Evolutionary conservation across 352 stramenopile genomes (phyloP), one percentile per base, ranked within the genome.

Genomic region (Pythium volutum): DNA sequence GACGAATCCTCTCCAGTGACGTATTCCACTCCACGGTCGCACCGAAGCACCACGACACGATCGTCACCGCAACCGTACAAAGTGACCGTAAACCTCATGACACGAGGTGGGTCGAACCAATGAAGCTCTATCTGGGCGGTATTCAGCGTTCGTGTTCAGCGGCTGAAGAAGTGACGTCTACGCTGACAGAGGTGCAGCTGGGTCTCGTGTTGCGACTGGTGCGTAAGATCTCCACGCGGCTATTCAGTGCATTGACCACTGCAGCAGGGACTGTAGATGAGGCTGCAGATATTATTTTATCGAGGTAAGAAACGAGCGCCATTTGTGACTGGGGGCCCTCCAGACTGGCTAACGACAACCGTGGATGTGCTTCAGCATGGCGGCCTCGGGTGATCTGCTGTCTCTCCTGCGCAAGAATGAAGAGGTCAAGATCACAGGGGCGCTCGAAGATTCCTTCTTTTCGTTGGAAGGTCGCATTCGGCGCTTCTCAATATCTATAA

Each of bases 391-490:
- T 25, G 50, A 66, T 20, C 12, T 66, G 3, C 39, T 66, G 16
- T 34, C 31, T 8, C 31, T 11, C 10, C 4, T 66, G 22, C 59
- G 59, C 23, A 38, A 33, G 12, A 34, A 26, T n/a, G 49, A 55
- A 12, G 39, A 6, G 22, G 23, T 50, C 11, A 11, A 49, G 29
- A 16, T 66, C 4, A 34, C 34, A 10, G 36, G 23, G 10, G 18
- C 29, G 9, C 20, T 59, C n/a, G 29, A 59, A 27, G 49, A 66
- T 29, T 55, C 59, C 5, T 59, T 66, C 8, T n/a, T 59, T 41
- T 55, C 50, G 14, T 36, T 52, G n/a, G 59, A 66, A 53, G 59
- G 59, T 10, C 59, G 59, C 10, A 34, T 59, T 22, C 20, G 50
- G 20, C 59, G 59, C 4, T 41, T 59, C 8, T 39, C 50, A 1